Conservation (phyloP, 192 early-diverging fungal genomes). For the Mycoemilia scoparia region DNA sequence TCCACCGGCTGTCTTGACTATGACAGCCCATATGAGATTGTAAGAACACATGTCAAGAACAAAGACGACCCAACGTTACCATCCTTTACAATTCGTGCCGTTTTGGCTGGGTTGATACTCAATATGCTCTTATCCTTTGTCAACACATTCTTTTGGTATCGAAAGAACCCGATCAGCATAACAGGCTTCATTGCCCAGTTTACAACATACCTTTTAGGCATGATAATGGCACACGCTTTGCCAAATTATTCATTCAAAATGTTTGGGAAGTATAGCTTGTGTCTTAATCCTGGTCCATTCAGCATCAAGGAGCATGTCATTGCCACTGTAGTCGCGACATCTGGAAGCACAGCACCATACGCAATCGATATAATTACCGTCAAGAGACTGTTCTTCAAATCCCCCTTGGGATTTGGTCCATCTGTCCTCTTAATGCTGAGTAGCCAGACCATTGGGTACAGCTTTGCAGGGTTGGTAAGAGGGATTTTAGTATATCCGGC, state of each 20-base stretch:
- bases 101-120: too few relatives aligned
- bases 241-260: conserved; percentile 6
- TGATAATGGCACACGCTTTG: not conserved
- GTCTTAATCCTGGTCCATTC: conserved; percentile 35
- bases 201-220: conserved; percentile 1
- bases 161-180: conserved; percentile 10
- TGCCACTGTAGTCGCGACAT: conserved; percentile 13
- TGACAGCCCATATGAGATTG: too few relatives aligned
- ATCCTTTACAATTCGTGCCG: too few relatives aligned
- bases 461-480: conserved; percentile 39
- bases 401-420: conserved; percentile 31
- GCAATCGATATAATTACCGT: conserved; percentile 29
- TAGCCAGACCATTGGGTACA: conserved; percentile 43
- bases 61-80: too few relatives aligned
- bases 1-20: too few relatives aligned
- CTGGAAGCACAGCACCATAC: conserved; percentile 16
- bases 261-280: conserved; percentile 9
- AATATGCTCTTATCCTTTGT: too few relatives aligned
- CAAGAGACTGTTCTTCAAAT: conserved; percentile 35
- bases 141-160: conserved; percentile 24
- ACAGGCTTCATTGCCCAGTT: conserved; percentile 5
- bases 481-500: conserved; percentile 35
- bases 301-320: conserved; percentile 34
- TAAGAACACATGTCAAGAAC: too few relatives aligned
- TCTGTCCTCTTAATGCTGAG: conserved; percentile 35